Evolutionary conservation across 2,329 filamentous ascomycete species (phyloP).

Genomic region (Xylaria sp.): DNA sequence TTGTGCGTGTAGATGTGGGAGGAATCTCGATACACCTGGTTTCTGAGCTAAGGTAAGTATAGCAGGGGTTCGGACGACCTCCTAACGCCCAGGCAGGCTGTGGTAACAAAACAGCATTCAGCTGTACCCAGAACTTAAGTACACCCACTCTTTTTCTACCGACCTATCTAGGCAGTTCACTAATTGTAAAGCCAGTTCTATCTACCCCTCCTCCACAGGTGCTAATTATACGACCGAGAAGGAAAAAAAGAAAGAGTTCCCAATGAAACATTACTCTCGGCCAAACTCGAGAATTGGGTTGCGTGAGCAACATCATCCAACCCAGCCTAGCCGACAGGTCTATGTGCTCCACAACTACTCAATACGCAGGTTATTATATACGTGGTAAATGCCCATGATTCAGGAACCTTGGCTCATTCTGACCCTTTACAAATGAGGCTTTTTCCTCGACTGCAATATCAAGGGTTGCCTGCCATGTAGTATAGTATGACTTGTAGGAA

Average conservation of each 20-base stretch:
- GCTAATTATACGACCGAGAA: neutral
- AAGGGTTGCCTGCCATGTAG: neutral
- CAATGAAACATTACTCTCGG: slow-evolving; percentile 19
- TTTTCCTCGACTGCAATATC: neutral
- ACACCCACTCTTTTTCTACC: neutral
- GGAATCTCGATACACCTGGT: neutral
- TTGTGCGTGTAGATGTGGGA: slow-evolving; percentile 8
- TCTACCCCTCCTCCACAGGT: neutral
- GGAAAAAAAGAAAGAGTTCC: neutral
- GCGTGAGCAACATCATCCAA: slow-evolving; percentile 16
- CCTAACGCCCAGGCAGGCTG: neutral
- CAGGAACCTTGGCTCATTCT: slow-evolving; percentile 6
- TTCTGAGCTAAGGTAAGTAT: slow-evolving; percentile 35
- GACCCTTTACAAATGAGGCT: slow-evolving; percentile 7
- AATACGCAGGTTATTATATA: neutral
- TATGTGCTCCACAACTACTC: slow-evolving; percentile 21
- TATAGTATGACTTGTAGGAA: too few relatives aligned
- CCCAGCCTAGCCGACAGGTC: slow-evolving; percentile 18
- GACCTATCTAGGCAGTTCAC: too few relatives aligned
- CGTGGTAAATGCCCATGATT: slow-evolving; percentile 9
- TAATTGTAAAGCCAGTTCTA: neutral
- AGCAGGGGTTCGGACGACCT: slow-evolving; percentile 28
- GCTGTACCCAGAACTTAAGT: neutral
- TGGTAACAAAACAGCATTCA: neutral
- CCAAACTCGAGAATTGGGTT: slow-evolving; percentile 24